Conservation (phyloP, 2,329 filamentous ascomycete species). For the Penicillium sp. region DNA sequence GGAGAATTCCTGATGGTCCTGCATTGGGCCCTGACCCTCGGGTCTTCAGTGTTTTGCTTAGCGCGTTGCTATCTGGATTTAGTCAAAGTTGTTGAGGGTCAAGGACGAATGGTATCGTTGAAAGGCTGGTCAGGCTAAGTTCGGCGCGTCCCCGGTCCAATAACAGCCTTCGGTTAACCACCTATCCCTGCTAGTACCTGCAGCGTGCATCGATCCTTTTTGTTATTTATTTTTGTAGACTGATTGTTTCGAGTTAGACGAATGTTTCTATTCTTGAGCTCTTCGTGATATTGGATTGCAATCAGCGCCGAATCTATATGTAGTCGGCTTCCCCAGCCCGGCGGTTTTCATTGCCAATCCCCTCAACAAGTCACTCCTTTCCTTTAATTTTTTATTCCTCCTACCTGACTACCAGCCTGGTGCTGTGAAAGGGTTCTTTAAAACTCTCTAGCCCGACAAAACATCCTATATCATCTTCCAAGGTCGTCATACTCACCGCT, state of each 20-base stretch:
- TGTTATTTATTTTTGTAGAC: not conserved
- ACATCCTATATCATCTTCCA: not conserved
- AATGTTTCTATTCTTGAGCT: slow-evolving; percentile 27
- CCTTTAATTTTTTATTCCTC: not conserved
- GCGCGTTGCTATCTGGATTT: slow-evolving; percentile 22
- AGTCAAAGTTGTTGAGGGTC: slow-evolving; percentile 13
- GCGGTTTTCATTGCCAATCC: slow-evolving; percentile 10
- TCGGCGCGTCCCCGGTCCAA: slow-evolving; percentile 28
- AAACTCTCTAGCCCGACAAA: not conserved
- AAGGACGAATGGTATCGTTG: slow-evolving; percentile 14
- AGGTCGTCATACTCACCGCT: not conserved
- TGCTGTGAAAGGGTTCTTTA: slow-evolving; percentile 8
- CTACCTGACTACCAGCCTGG: slow-evolving; percentile 7
- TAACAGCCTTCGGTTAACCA: slow-evolving; percentile 12
- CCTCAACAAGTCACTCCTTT: slow-evolving; percentile 9
- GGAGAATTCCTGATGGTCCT: slow-evolving; percentile 17
- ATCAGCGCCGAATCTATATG: slow-evolving; percentile 22
- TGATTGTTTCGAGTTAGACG: slow-evolving; percentile 25
- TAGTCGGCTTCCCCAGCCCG: slow-evolving; percentile 13
- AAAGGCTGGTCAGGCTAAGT: slow-evolving; percentile 13
- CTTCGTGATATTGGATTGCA: slow-evolving; percentile 8
- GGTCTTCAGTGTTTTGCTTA: slow-evolving; percentile 27
- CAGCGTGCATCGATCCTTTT: slow-evolving; percentile 29
- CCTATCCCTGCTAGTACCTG: slow-evolving; percentile 25
- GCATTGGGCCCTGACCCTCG: slow-evolving; percentile 3